Base-by-base conservation (phyloP, 2,329 filamentous ascomycete species). In the Aspergillus sp. region DNA sequence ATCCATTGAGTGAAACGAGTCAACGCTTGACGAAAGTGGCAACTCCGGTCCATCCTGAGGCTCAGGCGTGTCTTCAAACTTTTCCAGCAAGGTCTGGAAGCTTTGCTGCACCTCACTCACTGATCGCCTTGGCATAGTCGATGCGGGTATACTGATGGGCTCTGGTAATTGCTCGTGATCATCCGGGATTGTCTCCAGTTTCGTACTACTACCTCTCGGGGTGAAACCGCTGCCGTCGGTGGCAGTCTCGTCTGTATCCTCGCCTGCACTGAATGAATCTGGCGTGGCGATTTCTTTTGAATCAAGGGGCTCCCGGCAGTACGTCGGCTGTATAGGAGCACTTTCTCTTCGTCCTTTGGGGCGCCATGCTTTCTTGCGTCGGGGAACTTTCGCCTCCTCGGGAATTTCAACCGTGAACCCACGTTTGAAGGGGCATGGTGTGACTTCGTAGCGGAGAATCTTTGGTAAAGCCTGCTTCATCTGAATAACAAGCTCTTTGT, bases 371-470 rank as follows among this genome's bases (percentile, higher is more conserved):
- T 82, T 85, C 75, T 87, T 89, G 68, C 82, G 86, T 52, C 85
- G 77, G 2, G 87, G 88, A 1, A 84, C 84, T 63, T 84, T 80
- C 11, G 87, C 86, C 56, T 83, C 80, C 65, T 90, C 86, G 0
- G 90, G 90, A 17, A 95, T 77, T 51, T 88, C 83, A 11, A 93
- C 86, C 0, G 85, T 87, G 66, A 96, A 96, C 3, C 84, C 83
- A 59, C 91, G 83, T 67, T 87, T 83, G 72, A 97, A 96, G 0
- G 93, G 93, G 72, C 92, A 96, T 45, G 87, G 84, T 0, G 93
- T 96, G 68, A 90, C 90, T 73, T 97, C 93, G 68, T 95, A 96
- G 62, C 89, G 87, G 46, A 96, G 79, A 14, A 96, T 85, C 61
- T 86, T 86, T 53, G 82, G 83, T 27, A 96, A 75, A 8, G 91